Percentiles rank a stretch among this genome's conserved stretches.
These are phyloP conservation scores for Ploettnerulaceae sp. DNA, from an alignment of 2,329 filamentous ascomycete species.

Conservation along the genomic window DNA sequence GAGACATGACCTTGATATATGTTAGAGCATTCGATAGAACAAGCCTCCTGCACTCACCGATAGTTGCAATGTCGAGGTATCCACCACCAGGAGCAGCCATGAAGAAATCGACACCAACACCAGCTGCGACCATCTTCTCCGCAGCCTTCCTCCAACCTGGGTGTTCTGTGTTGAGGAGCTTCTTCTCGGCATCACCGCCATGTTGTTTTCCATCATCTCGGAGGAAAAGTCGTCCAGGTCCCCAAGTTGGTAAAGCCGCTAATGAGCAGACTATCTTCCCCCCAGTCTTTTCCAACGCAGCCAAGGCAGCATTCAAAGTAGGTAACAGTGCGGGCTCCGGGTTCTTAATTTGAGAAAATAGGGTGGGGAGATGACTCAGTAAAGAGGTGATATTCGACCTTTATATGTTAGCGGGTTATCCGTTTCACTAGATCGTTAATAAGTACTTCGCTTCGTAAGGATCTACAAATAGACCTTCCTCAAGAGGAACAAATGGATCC, in stretches of 20 bases:
- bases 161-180: constrained; percentile 86
- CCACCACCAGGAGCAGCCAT: constrained; percentile 84
- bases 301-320: constrained; percentile 74
- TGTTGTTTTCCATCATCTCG: constrained; percentile 85
- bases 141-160: constrained; percentile 81
- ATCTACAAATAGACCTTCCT: constrained; percentile 90
- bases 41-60: constrained; percentile 51
- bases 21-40: constrained; percentile 19
- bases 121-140: constrained; percentile 80
- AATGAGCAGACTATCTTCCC: constrained; percentile 90
- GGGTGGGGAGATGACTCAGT: constrained; percentile 73
- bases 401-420: constrained; percentile 10
- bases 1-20: constrained; percentile 65
- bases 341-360: constrained; percentile 85
- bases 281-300: constrained; percentile 80
- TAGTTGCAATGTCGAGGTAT: constrained; percentile 88
- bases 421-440: neutral
- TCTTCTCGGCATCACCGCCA: constrained; percentile 85
- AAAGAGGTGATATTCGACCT: constrained; percentile 79
- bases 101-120: constrained; percentile 91
- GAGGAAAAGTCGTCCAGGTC: constrained; percentile 77
- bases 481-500: constrained; percentile 90
- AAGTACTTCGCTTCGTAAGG: constrained; percentile 76
- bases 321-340: constrained; percentile 86
- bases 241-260: constrained; percentile 84